These are phyloP conservation scores for Pichia sp. DNA, from an alignment of 1,139 yeast species.

Conservation along the genomic window DNA sequence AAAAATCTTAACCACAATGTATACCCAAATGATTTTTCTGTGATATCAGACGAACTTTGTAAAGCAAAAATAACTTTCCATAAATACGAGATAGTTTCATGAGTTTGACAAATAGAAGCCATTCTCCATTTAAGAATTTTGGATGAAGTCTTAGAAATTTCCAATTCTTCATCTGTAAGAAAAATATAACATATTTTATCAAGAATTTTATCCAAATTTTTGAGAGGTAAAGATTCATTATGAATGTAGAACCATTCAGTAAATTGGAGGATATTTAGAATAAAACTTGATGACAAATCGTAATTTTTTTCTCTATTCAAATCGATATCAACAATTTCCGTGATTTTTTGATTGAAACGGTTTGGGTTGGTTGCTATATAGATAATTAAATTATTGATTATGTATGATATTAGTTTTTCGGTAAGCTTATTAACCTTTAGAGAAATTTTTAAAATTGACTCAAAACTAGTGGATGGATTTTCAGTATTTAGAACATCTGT, in stretches of 20 bases:
- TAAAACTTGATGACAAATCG: slow-evolving; percentile 7
- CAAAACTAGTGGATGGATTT: slow-evolving; percentile 3
- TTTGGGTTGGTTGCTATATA: slow-evolving; percentile 14
- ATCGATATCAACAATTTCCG: neutral
- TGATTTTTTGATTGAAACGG: slow-evolving; percentile 13
- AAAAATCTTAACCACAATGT: slow-evolving; percentile 54
- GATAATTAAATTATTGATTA: slow-evolving; percentile 5
- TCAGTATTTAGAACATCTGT: slow-evolving; percentile 7
- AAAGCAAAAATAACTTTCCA: slow-evolving; percentile 45
- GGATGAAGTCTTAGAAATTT: slow-evolving; percentile 33
- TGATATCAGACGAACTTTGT: slow-evolving; percentile 28
- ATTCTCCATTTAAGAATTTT: slow-evolving; percentile 47
- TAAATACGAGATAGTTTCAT: slow-evolving; percentile 27
- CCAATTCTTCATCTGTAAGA: slow-evolving; percentile 33
- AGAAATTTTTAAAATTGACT: slow-evolving; percentile 16
- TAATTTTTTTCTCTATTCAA: neutral
- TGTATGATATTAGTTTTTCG: slow-evolving; percentile 8
- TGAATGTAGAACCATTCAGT: slow-evolving; percentile 21
- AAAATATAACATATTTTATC: slow-evolving; percentile 32
- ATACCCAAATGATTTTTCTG: slow-evolving; percentile 40
- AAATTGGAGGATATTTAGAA: slow-evolving; percentile 17
- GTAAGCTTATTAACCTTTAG: slow-evolving; percentile 11
- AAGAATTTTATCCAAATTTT: slow-evolving; percentile 1
- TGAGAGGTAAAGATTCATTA: slow-evolving; percentile 10
- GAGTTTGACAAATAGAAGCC: slow-evolving; percentile 26